Evolutionary conservation across 352 stramenopile genomes (phyloP).

Genomic region (Globisporangium rhizosaccharum): DNA sequence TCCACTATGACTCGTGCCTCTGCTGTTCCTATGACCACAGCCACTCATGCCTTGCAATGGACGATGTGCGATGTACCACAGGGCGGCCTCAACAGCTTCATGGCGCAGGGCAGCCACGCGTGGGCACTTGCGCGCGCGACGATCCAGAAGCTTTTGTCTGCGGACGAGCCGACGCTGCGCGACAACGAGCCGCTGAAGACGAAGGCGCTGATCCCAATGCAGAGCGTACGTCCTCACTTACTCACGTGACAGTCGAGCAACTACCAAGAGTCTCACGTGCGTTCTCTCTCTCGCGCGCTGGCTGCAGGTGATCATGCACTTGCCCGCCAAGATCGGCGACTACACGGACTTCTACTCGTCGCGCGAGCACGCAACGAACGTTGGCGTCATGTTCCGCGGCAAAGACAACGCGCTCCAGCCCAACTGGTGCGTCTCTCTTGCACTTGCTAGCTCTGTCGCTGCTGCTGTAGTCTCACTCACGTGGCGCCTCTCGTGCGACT

Average conservation of each 20-base stretch:
- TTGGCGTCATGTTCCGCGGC: conserved; percentile 91
- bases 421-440: conserved; percentile 74
- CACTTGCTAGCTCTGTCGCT: neutral
- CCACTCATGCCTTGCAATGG: conserved; percentile 32
- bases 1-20: neutral
- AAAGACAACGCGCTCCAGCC: conserved; percentile 95
- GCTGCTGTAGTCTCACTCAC: no score
- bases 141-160: conserved; percentile 85
- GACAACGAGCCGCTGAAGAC: conserved; percentile 73
- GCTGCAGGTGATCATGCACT: conserved; percentile 71
- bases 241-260: no score
- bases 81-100: conserved; percentile 90
- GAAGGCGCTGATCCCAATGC: conserved; percentile 75
- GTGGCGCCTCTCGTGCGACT: neutral
- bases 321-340: conserved; percentile 93
- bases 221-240: conserved; percentile 37
- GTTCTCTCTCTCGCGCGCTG: neutral
- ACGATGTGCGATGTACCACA: no score
- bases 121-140: conserved; percentile 86
- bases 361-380: conserved; percentile 95
- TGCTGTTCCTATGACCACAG: neutral
- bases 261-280: no score
- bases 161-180: conserved; percentile 62
- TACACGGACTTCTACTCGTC: conserved; percentile 98
- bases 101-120: conserved; percentile 79